A percentile compares a stretch with the other conserved stretches of the same genome.
These are phyloP conservation scores for Salinomyces thailandicus DNA, from an alignment of 2,329 filamentous ascomycete species.

Conservation along the genomic window DNA sequence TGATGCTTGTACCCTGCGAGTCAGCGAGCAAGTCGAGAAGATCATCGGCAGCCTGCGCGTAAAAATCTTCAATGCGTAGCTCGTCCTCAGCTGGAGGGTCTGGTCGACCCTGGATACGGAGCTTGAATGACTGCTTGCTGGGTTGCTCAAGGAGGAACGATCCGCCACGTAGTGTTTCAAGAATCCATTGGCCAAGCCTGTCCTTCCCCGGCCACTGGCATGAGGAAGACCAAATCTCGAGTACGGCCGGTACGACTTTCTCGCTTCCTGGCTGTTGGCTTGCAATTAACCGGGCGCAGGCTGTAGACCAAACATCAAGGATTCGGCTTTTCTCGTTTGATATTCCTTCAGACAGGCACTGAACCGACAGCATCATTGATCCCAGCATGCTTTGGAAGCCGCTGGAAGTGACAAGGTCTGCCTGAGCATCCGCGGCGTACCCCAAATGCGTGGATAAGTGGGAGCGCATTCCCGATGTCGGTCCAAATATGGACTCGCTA, in stretches of 20 bases:
- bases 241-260: slow-evolving; percentile 68
- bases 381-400: slow-evolving; percentile 20
- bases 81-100: slow-evolving; percentile 65
- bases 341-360: slow-evolving; percentile 28
- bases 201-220: slow-evolving; percentile 81
- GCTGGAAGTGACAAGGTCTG: slow-evolving; percentile 16
- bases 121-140: slow-evolving; percentile 60
- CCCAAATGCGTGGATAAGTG: slow-evolving; percentile 27
- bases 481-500: slow-evolving; percentile 70
- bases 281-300: slow-evolving; percentile 71
- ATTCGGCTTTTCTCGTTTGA: slow-evolving; percentile 59
- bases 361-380: slow-evolving; percentile 29
- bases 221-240: slow-evolving; percentile 80
- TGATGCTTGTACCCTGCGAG: slow-evolving; percentile 63
- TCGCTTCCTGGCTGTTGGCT: slow-evolving; percentile 67
- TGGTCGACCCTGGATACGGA: slow-evolving; percentile 58
- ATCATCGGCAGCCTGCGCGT: slow-evolving; percentile 66
- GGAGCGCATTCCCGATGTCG: slow-evolving; percentile 38
- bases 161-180: slow-evolving; percentile 88
- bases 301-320: slow-evolving; percentile 78
- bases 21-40: slow-evolving; percentile 82
- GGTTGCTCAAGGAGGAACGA: slow-evolving; percentile 80
- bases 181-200: slow-evolving; percentile 87
- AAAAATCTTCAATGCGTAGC: slow-evolving; percentile 77
- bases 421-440: slow-evolving; percentile 17